Percentiles rank a stretch among this genome's conserved stretches.
Conservation (phyloP, 805 yeast genomes). For the Starmerella sp. region DNA sequence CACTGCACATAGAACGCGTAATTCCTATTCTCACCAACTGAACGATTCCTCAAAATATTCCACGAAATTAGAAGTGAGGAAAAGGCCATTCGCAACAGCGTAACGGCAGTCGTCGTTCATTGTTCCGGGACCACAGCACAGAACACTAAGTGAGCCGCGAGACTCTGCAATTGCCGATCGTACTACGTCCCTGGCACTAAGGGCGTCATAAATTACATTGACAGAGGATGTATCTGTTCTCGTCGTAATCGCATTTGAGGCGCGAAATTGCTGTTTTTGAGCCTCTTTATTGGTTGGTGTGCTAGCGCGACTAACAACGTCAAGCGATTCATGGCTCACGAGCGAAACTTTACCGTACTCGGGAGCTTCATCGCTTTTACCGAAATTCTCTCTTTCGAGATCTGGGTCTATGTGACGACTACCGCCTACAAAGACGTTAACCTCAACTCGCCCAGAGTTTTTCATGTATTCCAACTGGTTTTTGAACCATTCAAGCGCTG, state of each 20-base stretch:
- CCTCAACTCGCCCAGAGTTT: constrained; percentile 3
- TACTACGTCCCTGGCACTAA: constrained; percentile 26
- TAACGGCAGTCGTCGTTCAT: constrained; percentile 49
- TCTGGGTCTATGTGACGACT: not conserved
- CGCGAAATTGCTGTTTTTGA: not conserved
- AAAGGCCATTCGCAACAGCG: constrained; percentile 35
- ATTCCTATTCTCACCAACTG: constrained; percentile 38
- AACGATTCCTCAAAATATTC: constrained; percentile 63
- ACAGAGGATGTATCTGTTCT: no score
- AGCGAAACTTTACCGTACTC: no score
- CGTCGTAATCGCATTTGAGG: not conserved
- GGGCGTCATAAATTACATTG: not conserved
- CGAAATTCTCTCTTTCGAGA: not conserved
- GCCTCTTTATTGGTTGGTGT: not conserved
- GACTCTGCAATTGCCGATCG: constrained; percentile 30
- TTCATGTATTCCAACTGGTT: constrained; percentile 32
- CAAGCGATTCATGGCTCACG: not conserved
- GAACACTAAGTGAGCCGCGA: constrained; percentile 39
- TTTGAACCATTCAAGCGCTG: constrained; percentile 40
- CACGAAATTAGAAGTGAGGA: constrained; percentile 36
- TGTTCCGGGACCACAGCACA: constrained; percentile 53
- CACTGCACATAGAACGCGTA: no score
- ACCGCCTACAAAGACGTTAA: constrained; percentile 9
- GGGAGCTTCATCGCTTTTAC: no score
- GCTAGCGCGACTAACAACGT: not conserved